Evolutionary conservation across 345 rosid species (phyloP), one percentile per base, ranked within the genome.

Genomic region (Arabis alpina): DNA sequence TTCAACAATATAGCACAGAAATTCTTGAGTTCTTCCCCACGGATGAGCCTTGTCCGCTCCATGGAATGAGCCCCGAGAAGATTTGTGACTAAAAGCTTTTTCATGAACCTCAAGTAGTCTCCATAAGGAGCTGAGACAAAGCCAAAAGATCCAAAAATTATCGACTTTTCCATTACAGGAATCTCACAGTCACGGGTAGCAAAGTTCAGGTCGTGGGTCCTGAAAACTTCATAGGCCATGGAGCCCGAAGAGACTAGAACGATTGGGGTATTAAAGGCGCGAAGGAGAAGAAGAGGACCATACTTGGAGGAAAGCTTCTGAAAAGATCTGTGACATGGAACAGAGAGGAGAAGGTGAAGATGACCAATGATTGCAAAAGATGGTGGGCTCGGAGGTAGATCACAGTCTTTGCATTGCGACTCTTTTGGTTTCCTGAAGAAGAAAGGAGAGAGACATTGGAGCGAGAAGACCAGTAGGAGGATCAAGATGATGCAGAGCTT

Each of bases 91-190:
- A 76, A 74, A 4, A 81, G 71, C 54, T 84, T 81, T 66, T 76
- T 81, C 85, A 84, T 77, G 79, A 83, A 79, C 61, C 55, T 76
- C 82, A 84, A 81, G 73, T 83, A 80, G 7, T 75, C 80, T 54
- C 82, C 86, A 62, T 80, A 77, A 19, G 82, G 80, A 8, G 78
- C 80, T 52, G 60, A 50, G 50, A 54, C 1, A 12, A 80, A 72
- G 4, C 83, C 77, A 19, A 54, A 56, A 14, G 66, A 53, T 7
- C 73, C 76, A 37, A 70, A 80, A 14, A 56, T 59, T 49, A 80
- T 1, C 2, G 67, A 49, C 4, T 78, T 78, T 11, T 63, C 72
- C 19, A 74, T 74, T 16, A 58, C 24, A 28, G 66, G 67, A 39
- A 30, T 10, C 2, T 61, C 55, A 11, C 62, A 52, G 14, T 58